Conservation (phyloP, 148 eudicot genomes). For the Persicaria tinctoria region DNA sequence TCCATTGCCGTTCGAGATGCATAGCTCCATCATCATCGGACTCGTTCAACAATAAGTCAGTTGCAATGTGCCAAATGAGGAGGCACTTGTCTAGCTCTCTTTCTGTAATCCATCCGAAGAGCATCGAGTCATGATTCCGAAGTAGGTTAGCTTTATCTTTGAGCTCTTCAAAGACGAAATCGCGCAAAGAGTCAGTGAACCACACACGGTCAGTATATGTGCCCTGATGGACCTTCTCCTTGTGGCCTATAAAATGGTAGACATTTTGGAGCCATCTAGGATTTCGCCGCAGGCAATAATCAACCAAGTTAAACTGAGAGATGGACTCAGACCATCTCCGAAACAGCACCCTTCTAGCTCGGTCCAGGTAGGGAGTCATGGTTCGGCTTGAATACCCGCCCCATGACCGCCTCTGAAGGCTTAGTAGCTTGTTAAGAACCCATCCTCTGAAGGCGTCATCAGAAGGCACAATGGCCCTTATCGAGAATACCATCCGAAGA, state of each 20-base stretch:
- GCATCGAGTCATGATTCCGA: not conserved
- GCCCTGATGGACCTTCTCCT: not conserved
- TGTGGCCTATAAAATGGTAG: not conserved
- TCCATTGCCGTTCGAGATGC: not conserved
- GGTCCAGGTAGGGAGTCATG: not conserved
- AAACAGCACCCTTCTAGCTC: not conserved
- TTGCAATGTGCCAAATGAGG: not conserved
- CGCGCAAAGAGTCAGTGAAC: not conserved
- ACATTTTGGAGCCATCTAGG: not conserved
- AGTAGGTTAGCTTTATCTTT: not conserved
- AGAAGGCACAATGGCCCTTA: not conserved
- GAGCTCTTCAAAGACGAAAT: constrained; percentile 5
- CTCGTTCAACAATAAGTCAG: not conserved
- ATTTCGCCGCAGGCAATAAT: not conserved
- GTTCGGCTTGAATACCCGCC: not conserved
- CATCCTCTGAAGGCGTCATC: not conserved
- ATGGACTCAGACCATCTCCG: not conserved
- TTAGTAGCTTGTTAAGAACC: not conserved
- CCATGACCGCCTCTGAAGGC: not conserved
- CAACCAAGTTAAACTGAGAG: not conserved
- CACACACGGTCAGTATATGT: not conserved
- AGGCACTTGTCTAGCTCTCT: not conserved
- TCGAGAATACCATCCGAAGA: not conserved
- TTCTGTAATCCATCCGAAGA: not conserved
- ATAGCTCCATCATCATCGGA: not conserved